These are phyloP conservation scores for Serendipita sp. DNA, from an alignment of 768 basidiomycete genomes.

Conservation along the genomic window DNA sequence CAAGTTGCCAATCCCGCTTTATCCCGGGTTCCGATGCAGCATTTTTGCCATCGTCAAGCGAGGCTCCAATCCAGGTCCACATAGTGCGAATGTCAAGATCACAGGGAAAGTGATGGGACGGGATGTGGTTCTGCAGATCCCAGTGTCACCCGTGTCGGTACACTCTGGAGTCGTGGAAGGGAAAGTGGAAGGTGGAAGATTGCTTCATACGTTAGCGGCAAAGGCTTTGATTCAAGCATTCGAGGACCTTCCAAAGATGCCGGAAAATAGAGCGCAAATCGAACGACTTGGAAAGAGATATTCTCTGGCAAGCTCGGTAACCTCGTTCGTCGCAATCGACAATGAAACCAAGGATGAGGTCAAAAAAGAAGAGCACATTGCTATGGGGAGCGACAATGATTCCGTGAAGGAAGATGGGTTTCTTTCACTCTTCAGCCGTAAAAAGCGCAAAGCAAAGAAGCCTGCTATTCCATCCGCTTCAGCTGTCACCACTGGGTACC, in stretches of 20 bases:
- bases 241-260: conserved; percentile 18
- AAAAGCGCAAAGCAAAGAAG: no score
- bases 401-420: not conserved
- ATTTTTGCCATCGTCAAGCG: conserved; percentile 12
- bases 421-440: not conserved
- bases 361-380: not conserved
- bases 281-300: conserved; percentile 36
- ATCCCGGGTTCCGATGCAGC: conserved; percentile 11
- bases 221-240: conserved; percentile 37
- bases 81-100: not conserved
- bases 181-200: not conserved
- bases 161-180: not conserved
- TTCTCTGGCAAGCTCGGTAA: conserved; percentile 35
- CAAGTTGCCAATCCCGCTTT: not conserved
- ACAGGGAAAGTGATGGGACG: conserved; percentile 9
- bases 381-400: no score
- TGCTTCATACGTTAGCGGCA: conserved; percentile 39
- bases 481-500: no score
- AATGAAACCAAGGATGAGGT: no score
- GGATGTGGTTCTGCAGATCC: conserved; percentile 10
- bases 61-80: not conserved
- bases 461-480: no score
- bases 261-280: conserved; percentile 30
- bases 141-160: conserved; percentile 4
- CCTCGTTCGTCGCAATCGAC: conserved; percentile 37